These are phyloP conservation scores for Avena eriantha DNA, from an alignment of 176 grass and related monocot species.

Conservation along the genomic window DNA sequence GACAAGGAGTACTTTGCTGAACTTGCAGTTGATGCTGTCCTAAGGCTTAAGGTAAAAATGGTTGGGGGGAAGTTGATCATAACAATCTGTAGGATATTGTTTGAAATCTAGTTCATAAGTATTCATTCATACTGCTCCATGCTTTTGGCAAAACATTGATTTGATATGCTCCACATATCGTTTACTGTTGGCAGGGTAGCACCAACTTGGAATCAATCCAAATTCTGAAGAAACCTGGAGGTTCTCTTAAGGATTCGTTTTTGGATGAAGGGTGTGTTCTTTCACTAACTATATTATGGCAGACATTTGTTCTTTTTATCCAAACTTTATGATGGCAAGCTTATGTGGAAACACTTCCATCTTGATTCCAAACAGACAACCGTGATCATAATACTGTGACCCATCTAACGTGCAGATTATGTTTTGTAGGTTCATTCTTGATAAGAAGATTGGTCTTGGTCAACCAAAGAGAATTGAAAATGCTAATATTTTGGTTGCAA, in stretches of 20 bases:
- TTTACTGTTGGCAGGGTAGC: conserved; percentile 68
- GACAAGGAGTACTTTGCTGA: conserved; percentile 96
- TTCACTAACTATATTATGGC: conserved; percentile 2
- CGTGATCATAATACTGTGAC: background rate
- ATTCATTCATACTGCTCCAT: background rate
- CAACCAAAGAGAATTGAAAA: conserved; percentile 96
- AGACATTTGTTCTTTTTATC: background rate
- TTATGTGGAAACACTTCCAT: background rate
- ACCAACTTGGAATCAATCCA: conserved; percentile 94
- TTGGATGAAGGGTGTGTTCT: conserved; percentile 88
- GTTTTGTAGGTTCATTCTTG: conserved; percentile 87
- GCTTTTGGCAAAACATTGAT: background rate
- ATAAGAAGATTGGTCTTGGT: conserved; percentile 98
- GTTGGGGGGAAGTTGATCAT: background rate
- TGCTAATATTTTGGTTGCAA: conserved; percentile 95
- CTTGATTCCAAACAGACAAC: background rate
- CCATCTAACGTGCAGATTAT: background rate
- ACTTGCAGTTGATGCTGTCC: conserved; percentile 91
- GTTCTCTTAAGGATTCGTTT: conserved; percentile 97
- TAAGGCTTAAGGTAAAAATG: conserved; percentile 88
- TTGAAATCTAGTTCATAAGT: conserved; percentile 9
- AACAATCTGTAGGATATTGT: background rate
- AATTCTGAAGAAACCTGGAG: conserved; percentile 98
- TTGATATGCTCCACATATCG: background rate
- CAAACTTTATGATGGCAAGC: background rate